Evolutionary conservation across 805 yeast species (phyloP), one percentile per base, ranked within the genome.

Genomic region (Candida cerambycidarum): DNA sequence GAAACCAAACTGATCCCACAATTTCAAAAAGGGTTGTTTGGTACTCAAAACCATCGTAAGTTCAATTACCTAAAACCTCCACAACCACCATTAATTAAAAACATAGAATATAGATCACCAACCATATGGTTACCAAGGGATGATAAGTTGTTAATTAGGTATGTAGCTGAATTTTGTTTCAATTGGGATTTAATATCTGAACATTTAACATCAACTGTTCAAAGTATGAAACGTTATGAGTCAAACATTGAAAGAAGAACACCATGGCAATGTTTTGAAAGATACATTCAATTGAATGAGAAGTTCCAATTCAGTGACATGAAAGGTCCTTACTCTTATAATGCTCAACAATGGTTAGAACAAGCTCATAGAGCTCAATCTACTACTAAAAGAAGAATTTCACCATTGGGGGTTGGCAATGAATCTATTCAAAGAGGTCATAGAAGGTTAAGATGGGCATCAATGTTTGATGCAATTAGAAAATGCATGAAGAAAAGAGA

Each of bases 251-350:
- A 93, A 62, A 78, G 97, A 56, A 77, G 99, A 56, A 93, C 98
- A 0, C 95, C 99, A 0, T 93, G 99, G 99, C 98, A 92, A 61
- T 92, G 98, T 61, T 93, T 93, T 67, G 99, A 93, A 63, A 72
- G 99, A 51, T 93, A 92, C 71, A 83, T 90, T 47, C 98, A 92
- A 65, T 73, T 93, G 51, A 89, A 87, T 54, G 97, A 92, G 46
- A 82, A 83, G 45, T 92, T 89, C 55, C 95, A 88, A 50, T 79
- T 88, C 46, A 71, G 80, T 32, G 98, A 92, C 56, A 79, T 93
- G 80, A 82, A 85, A 56, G 99, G 98, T 0, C 78, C 84, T 14
- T 80, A 86, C 54, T 88, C 97, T 0, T 79, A 79, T 41, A 79
- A 75, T 47, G 96, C 97, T 0, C 92, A 87, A 59, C 80, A 80